Percentiles rank a stretch among this genome's conserved stretches.
Conservation (phyloP, 2,329 filamentous ascomycete genomes). For the Aspergillus ochraceus region DNA sequence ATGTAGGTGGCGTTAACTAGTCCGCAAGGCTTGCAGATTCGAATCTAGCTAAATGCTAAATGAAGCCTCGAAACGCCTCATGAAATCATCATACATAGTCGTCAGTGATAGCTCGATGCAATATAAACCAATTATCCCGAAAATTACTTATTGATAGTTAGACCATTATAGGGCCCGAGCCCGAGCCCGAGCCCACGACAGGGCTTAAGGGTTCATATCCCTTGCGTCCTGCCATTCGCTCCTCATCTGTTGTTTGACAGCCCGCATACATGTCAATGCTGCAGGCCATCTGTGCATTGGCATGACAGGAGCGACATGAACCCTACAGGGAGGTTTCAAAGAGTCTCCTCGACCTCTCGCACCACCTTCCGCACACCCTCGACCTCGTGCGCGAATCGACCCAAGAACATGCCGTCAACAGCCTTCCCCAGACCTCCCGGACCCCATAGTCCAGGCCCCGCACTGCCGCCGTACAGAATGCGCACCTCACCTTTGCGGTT, state of each 20-base stretch:
- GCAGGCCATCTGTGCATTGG: too few relatives aligned
- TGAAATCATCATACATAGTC: not conserved
- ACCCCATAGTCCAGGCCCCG: constrained; percentile 72
- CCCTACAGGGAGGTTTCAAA: constrained; percentile 13
- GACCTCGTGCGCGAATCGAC: constrained; percentile 77
- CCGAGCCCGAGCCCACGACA: not conserved
- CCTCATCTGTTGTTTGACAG: not conserved
- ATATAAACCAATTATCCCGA: not conserved
- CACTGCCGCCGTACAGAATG: constrained; percentile 80
- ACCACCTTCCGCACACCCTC: constrained; percentile 71
- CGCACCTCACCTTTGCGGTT: constrained; percentile 59
- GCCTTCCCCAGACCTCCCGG: constrained; percentile 58
- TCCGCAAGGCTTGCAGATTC: not conserved
- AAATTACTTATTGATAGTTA: not conserved
- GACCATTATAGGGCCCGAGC: too few relatives aligned
- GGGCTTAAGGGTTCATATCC: not conserved
- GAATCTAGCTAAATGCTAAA: not conserved
- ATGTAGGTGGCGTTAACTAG: not conserved
- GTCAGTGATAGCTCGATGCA: not conserved
- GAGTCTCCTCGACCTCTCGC: constrained; percentile 61
- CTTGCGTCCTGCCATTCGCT: not conserved
- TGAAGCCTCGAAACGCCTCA: not conserved
- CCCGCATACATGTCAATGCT: too few relatives aligned
- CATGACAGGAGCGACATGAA: not conserved
- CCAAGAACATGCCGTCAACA: constrained; percentile 79